Evolutionary conservation across 23 red algal species (phyloP), one percentile per base, ranked within the genome.

Genomic region (Gracilaria caudata): DNA sequence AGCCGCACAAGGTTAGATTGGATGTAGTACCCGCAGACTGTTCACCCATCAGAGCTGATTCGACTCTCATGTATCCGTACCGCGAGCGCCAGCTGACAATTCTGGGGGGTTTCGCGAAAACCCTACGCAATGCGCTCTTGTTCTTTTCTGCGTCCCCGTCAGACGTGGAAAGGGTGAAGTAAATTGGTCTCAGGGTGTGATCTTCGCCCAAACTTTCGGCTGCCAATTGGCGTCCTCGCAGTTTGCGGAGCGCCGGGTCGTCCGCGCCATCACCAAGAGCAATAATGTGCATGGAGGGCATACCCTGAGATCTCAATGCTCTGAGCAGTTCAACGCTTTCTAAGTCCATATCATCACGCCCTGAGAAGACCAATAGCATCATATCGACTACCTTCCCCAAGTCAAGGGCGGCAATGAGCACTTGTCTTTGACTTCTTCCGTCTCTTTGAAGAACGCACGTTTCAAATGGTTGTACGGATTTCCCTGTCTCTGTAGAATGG

Each of bases 21-120:
- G 20, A n/a, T 43, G 12, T 45, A 23, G 47, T 53, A 19, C n/a
- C 71, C 47, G 25, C 34, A 29, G 66, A 39, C 1, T 6, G 32
- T 7, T 35, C 64, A 7, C 38, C 78, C 21, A 20, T 45, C 28
- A 39, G 33, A 17, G 68, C 80, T 19, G 35, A 39, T 30, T 92
- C 94, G 26, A 92, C 95, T 28, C 59, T 51, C 77, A 97, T 40
- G 64, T 97, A 97, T 40, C 89, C 75, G 39, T 88, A 88, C 24
- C 76, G 11, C 54, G 68, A 57, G n/a, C 94, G 79, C 94, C 94
- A 96, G 25, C 24, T 43, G 11, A 94, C 74, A 25, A 12, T 20
- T 61, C 58, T 34, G 3, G 73, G 73, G 19, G 66, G 14, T 24
- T 81, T 85, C 0, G 53, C 73, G 6, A 93, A 54, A 21, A 93